Base-by-base conservation (phyloP, 768 basidiomycete genomes). In the Aureoboletus auriporus region DNA sequence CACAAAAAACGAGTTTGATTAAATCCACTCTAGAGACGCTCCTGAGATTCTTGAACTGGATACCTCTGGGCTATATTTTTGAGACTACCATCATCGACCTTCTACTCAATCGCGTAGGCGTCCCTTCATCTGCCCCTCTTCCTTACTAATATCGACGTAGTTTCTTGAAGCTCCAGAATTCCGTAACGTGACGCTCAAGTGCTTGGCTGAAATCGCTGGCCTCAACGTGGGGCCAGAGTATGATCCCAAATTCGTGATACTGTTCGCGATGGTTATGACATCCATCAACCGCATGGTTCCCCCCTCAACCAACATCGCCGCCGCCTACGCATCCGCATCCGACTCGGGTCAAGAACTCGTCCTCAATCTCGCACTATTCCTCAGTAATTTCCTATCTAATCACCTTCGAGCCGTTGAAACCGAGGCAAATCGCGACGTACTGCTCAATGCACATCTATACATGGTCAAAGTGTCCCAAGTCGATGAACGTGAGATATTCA, bases 191-290 rank as follows among this genome's bases (percentile, higher is more conserved):
- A 96, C 95, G 5, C 75, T 99, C 50, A 95, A 93, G 70, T 99
- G 96, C 67, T 75, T 99, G 31, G 92, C 92, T 8, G 95, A 98
- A 71, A 96, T 99, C 55, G 96, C 93, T 4, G 89, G 85, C 4
- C 81, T 99, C 36, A 90, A 86, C 63, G 92, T 98, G 44, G 92
- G 92, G 14, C 85, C 93, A 12, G 95, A 97, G 75, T 99, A 97
- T 69, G 94, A 99, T 67, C 84, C 85, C 26, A 98, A 99, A 78
- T 99, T 97, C 67, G 92, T 93, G 52, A 92, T 93, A 55, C 75
- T 99, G 30, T 98, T 98, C 75, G 89, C 90, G 44, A 93, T 94
- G 83, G 94, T 96, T 66, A 95, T 97, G 93, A 94, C 93, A 5
- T 88, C 92, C 36, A 71, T 96, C 57, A 97, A 98, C 69, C 86